phyloP scores from a whole-genome alignment of 768 basidiomycete species.

The Multifurca ochricompacta region DNA sequence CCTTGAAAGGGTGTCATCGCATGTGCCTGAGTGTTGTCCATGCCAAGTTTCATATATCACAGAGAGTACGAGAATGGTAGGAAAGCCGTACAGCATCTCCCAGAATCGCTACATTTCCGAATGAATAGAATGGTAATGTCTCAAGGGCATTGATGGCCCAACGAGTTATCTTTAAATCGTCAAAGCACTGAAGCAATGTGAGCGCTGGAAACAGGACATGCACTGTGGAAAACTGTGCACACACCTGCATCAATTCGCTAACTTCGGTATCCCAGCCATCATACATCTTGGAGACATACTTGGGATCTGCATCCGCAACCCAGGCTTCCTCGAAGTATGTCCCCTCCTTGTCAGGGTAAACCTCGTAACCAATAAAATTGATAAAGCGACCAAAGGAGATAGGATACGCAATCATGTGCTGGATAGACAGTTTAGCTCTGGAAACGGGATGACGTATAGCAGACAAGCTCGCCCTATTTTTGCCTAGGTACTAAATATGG shows the following conservation, averaged over 20 bases:
- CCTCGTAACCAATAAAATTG: constrained; percentile 31
- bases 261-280: constrained; percentile 12
- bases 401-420: constrained; percentile 60
- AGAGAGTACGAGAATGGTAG: neutral
- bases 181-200: neutral
- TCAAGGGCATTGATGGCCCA: constrained; percentile 60
- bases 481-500: constrained; percentile 47
- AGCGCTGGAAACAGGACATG: too few species aligned
- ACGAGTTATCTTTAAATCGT: constrained; percentile 25
- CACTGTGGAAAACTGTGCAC: constrained; percentile 19
- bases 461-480: constrained; percentile 33
- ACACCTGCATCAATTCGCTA: constrained; percentile 42
- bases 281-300: neutral
- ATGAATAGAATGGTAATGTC: constrained; percentile 43
- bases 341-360: constrained; percentile 6
- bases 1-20: constrained; percentile 39
- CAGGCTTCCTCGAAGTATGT: neutral
- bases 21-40: constrained; percentile 25
- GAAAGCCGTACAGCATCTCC: constrained; percentile 33
- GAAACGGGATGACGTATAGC: too few species aligned
- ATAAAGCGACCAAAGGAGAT: constrained; percentile 49
- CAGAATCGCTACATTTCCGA: constrained; percentile 43
- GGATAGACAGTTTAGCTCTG: neutral
- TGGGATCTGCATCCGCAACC: constrained; percentile 6
- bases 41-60: neutral